A percentile compares a stretch with the other conserved stretches of the same genome.
Evolutionary conservation across 2,329 filamentous ascomycete species (phyloP).

Genomic region (Phoma sp.): DNA sequence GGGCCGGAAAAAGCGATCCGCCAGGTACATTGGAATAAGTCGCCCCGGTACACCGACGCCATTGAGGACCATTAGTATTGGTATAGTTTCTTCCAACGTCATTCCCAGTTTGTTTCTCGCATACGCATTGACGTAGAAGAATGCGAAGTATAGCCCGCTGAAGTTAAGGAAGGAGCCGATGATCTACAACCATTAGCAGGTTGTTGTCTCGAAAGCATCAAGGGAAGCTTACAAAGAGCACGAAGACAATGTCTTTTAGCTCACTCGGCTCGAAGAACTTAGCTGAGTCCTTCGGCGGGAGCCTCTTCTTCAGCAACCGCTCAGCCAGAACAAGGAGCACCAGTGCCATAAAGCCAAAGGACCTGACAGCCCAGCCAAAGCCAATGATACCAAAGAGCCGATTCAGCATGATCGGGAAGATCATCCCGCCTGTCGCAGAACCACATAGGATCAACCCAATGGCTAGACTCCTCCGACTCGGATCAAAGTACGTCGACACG

Average conservation of each 20-base stretch:
- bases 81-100: slow-evolving; percentile 39
- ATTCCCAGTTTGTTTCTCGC: slow-evolving; percentile 61
- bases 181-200: slow-evolving; percentile 40
- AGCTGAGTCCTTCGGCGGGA: slow-evolving; percentile 24
- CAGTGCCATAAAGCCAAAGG: slow-evolving; percentile 61
- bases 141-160: slow-evolving; percentile 49
- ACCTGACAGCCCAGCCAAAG: slow-evolving; percentile 42
- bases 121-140: slow-evolving; percentile 49
- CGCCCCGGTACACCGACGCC: slow-evolving; percentile 60
- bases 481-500: slow-evolving; percentile 62
- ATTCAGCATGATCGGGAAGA: slow-evolving; percentile 63
- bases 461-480: slow-evolving; percentile 62
- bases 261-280: slow-evolving; percentile 25
- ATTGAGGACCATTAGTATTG: slow-evolving; percentile 57
- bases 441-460: slow-evolving; percentile 66
- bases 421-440: slow-evolving; percentile 65
- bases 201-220: slow-evolving; percentile 28
- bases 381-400: slow-evolving; percentile 58
- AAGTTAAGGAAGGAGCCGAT: slow-evolving; percentile 39
- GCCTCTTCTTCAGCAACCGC: slow-evolving; percentile 25
- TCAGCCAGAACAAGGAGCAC: slow-evolving; percentile 59
- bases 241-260: slow-evolving; percentile 27
- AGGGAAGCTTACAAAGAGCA: slow-evolving; percentile 22
- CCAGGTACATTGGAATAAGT: slow-evolving; percentile 56
- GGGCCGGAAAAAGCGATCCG: slow-evolving; percentile 51